Base-by-base conservation (phyloP, 2,329 filamentous ascomycete species). In the Ceratocystis cacaofunesta region DNA sequence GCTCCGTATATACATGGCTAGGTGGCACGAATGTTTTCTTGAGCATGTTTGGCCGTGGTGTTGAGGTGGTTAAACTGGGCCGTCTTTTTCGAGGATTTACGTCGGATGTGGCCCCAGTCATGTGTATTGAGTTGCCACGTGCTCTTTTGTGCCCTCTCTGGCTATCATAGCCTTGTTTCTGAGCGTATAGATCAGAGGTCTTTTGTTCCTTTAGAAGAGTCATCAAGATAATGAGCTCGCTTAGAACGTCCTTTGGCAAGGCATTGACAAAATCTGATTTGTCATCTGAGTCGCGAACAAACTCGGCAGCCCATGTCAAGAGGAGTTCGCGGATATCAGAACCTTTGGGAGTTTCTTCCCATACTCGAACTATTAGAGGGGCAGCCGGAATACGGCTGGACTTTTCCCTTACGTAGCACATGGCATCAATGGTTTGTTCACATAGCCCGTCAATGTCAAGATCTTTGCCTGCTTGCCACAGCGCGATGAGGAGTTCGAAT, bases 201-300 rank as follows among this genome's bases (percentile, higher is more conserved):
- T 61, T 65, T n/a, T 52, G 63, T 19, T 67, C 72, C 74, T 61
- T 82, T 78, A 66, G 83, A 74, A 22, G 80, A 79, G 81, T 84
- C 82, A 86, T 85, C 12, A 80, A 76, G 1, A 86, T 78, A 0
- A 86, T 83, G 5, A 86, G 77, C 72, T 85, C 83, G 68, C 81
- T 84, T 5, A 86, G 74, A 1, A 86, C 81, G 69, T 85, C 82
- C 68, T 85, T 80, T 0, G 84, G 83, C 2, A 86, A 76, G 0
- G 82, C 82, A 69, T 80, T 81, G 55, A 81, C 83, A 70, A 85
- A 85, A 67, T 83, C 80, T 7, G 79, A 76, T 19, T 82, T 77
- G 1, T 78, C 76, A 25, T 82, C 78, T 2, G 82, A 83, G 0
- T 80, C 80, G 52, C 81, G 75, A 75, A 85, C 83, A 69, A 85